A percentile compares a stretch with the other conserved stretches of the same genome.
Conservation (phyloP, 2,329 filamentous ascomycete species). For the Cladosporium sp. region DNA sequence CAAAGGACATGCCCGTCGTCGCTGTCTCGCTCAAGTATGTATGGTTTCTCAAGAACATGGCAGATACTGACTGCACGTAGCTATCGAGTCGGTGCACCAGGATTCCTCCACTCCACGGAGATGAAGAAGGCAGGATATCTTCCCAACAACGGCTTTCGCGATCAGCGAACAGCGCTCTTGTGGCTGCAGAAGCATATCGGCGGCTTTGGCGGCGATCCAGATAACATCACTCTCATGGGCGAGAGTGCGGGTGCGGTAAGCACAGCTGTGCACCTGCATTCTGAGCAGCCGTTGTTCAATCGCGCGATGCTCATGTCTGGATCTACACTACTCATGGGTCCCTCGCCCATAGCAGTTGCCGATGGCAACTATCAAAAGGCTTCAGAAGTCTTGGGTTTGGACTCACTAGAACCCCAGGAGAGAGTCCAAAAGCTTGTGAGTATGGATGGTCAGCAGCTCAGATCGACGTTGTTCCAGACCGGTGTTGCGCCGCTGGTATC, state of each 20-base stretch:
- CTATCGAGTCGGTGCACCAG: slow-evolving; percentile 49
- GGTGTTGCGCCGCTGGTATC: slow-evolving; percentile 31
- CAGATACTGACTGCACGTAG: slow-evolving; percentile 18
- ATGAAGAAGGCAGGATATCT: slow-evolving; percentile 28
- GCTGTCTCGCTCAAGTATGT: slow-evolving; percentile 37
- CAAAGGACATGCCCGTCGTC: slow-evolving; percentile 49
- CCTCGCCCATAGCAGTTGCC: slow-evolving; percentile 40
- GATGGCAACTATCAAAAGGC: slow-evolving; percentile 46
- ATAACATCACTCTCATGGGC: slow-evolving; percentile 45
- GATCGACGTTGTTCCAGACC: slow-evolving; percentile 41
- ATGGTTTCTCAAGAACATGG: slow-evolving; percentile 17
- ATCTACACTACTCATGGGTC: slow-evolving; percentile 43
- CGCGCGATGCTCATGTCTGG: slow-evolving; percentile 47
- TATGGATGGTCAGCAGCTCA: slow-evolving; percentile 44
- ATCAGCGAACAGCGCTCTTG: slow-evolving; percentile 39
- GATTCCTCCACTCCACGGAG: slow-evolving; percentile 39
- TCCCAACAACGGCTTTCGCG: slow-evolving; percentile 29
- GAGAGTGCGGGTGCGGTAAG: slow-evolving; percentile 52
- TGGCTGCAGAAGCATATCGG: slow-evolving; percentile 41
- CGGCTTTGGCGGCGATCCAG: slow-evolving; percentile 42
- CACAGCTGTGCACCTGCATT: slow-evolving; percentile 33
- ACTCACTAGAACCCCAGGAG: slow-evolving; percentile 40
- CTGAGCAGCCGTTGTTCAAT: slow-evolving; percentile 43
- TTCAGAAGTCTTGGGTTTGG: slow-evolving; percentile 43
- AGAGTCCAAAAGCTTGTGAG: slow-evolving; percentile 45